Base-by-base conservation (phyloP, 805 yeast species). In the Ogataea trehalophila region DNA sequence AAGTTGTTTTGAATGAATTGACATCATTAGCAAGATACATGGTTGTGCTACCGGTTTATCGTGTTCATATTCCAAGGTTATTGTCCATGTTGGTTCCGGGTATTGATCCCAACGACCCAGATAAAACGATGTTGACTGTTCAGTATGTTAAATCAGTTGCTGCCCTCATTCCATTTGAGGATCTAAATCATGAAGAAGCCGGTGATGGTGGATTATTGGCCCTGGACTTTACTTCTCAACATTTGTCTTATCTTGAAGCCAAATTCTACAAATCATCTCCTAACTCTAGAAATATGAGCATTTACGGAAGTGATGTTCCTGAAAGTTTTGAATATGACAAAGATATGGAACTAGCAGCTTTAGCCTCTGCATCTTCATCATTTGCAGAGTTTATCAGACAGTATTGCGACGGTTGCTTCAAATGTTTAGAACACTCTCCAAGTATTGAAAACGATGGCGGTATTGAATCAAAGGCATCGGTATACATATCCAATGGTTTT, bases 81-180 rank as follows among this genome's bases (percentile, higher is more conserved):
- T 62, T 91, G 37, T 77, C 82, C 26, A 73, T 88, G 63, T 69
- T 83, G 2, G 63, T 90, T 7, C 87, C 90, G 0, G 96, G 94
- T 31, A 81, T 94, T 29, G 98, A 94, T 61, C 79, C 91, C 0
- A 94, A 91, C 61, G 99, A 94, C 64, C 73, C 89, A 42, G 74
- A 72, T 14, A 79, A 91, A 60, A 83, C 96, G 0, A 72, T 81
- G 15, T 75, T 80, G 44, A 77, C 95, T 0, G 67, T 91, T 37
- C 77, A 82, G 48, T 75, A 86, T 17, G 75, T 94, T 46, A 84
- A 87, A 11, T 73, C 87, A 0, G 77, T 84, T 22, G 83, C 89
- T 0, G 72, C 85, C 6, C 84, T 82, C 47, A 77, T 86, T 2
- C 97, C 97, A 1, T 73, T 90, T 51, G 69, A 71, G 29, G 88